These are phyloP conservation scores for Melastoma candidum DNA, from an alignment of 441 rosid genomes.

Conservation along the genomic window DNA sequence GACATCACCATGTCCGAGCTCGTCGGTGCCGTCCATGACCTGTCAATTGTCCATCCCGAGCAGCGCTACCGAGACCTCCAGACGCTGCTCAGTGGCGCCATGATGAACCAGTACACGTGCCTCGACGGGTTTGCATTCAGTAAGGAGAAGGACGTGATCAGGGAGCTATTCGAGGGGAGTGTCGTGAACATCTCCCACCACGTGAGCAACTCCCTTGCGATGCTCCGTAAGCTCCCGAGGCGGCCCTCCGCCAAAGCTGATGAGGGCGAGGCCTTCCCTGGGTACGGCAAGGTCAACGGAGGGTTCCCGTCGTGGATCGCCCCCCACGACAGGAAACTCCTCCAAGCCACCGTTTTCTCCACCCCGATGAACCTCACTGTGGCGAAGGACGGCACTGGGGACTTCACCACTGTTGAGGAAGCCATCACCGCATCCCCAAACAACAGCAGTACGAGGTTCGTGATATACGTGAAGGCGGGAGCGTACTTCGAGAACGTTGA, in stretches of 20 bases:
- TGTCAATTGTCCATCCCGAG: slow-evolving; percentile 16
- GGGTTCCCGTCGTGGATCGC: slow-evolving; percentile 43
- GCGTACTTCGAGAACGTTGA: slow-evolving; percentile 37
- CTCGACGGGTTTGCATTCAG: slow-evolving; percentile 46
- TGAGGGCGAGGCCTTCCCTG: slow-evolving; percentile 22
- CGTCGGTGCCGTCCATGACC: slow-evolving; percentile 22
- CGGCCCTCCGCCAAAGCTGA: not conserved
- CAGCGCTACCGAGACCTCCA: slow-evolving; percentile 26
- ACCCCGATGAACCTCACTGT: slow-evolving; percentile 33
- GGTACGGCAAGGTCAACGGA: slow-evolving; percentile 20
- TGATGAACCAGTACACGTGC: slow-evolving; percentile 57
- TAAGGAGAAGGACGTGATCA: slow-evolving; percentile 13
- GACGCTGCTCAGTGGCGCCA: slow-evolving; percentile 40
- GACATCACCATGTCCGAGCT: slow-evolving; percentile 29
- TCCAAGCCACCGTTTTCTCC: slow-evolving; percentile 20
- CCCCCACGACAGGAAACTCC: slow-evolving; percentile 23
- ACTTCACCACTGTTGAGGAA: slow-evolving; percentile 34
- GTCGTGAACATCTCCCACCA: slow-evolving; percentile 32
- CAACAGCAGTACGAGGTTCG: slow-evolving; percentile 36
- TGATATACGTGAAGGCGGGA: slow-evolving; percentile 41
- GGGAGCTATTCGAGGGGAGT: slow-evolving; percentile 21
- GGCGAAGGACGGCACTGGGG: slow-evolving; percentile 45
- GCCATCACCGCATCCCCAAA: slow-evolving; percentile 54
- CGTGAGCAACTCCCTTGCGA: slow-evolving; percentile 37
- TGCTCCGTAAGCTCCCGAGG: slow-evolving; percentile 37